Conservation (phyloP, 306 rosid genomes). For the Glycyrrhiza uralensis region DNA sequence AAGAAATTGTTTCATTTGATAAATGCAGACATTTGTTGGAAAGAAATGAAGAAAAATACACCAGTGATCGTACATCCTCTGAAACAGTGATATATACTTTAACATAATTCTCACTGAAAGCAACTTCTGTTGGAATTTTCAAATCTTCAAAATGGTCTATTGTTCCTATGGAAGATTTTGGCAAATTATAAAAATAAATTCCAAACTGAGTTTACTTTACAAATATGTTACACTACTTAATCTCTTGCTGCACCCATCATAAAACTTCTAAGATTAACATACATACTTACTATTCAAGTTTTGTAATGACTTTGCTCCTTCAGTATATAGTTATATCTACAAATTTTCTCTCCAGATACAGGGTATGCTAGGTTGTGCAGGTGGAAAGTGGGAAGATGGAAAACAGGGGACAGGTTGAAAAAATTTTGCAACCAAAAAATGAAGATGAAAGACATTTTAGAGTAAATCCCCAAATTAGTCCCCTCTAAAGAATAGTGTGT, state of each 20-base stretch:
- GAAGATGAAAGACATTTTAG: background rate
- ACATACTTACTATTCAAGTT: background rate
- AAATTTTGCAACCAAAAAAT: background rate
- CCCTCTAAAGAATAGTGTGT: background rate
- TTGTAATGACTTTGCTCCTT: background rate
- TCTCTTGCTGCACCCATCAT: background rate
- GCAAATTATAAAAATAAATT: background rate
- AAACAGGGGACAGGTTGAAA: background rate
- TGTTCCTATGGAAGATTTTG: background rate
- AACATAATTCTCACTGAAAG: background rate
- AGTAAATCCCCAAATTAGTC: background rate
- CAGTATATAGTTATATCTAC: background rate
- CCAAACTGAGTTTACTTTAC: too few relatives aligned
- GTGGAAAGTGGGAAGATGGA: background rate
- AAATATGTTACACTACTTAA: background rate
- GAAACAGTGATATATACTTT: background rate
- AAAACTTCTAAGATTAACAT: background rate
- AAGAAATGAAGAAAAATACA: background rate
- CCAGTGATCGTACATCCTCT: background rate
- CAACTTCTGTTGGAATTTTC: background rate
- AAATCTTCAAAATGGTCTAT: conserved; percentile 14
- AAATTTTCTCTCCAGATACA: background rate
- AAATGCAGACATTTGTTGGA: background rate
- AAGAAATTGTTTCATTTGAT: background rate
- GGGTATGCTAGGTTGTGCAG: background rate